phyloP scores from a whole-genome alignment of 306 rosid species.

The Gastrolobium villosum region DNA sequence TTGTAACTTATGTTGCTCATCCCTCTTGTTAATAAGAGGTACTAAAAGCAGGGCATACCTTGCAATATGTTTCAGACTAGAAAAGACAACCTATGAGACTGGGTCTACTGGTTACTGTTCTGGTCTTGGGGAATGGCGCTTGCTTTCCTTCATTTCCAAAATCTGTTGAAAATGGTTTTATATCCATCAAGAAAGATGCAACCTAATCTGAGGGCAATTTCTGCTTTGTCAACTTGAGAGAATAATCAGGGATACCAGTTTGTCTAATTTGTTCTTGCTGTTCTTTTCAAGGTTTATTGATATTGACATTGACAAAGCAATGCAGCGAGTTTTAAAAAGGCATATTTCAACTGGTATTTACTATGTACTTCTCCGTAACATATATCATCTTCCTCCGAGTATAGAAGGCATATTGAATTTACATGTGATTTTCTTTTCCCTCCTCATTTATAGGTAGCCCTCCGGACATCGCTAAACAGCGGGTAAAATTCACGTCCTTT shows the following conservation, averaged over 20 bases:
- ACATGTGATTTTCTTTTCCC: conserved; percentile 11
- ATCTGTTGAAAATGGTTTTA: conserved; percentile 27
- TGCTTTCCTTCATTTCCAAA: conserved; percentile 9
- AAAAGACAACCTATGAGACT: neutral
- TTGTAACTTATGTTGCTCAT: neutral
- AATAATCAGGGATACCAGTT: conserved; percentile 8
- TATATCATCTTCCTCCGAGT: conserved; percentile 18
- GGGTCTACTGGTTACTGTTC: conserved; percentile 10
- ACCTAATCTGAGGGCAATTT: conserved; percentile 1
- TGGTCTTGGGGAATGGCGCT: neutral
- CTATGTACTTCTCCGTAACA: conserved; percentile 21
- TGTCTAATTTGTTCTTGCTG: conserved; percentile 45
- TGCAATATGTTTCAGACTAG: conserved; percentile 16
- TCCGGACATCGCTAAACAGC: conserved; percentile 78
- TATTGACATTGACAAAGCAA: conserved; percentile 74
- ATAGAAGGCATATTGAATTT: conserved; percentile 11
- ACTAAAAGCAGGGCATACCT: neutral
- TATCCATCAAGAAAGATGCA: conserved; percentile 12
- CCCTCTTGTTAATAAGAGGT: neutral
- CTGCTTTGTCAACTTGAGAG: conserved; percentile 31
- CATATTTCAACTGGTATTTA: conserved; percentile 84
- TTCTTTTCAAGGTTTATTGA: conserved; percentile 73
- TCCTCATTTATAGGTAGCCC: conserved; percentile 64
- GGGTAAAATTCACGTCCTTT: conserved; percentile 60
- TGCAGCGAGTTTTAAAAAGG: conserved; percentile 87